Base-by-base conservation (phyloP, 345 rosid species). In the Brassica juncea region DNA sequence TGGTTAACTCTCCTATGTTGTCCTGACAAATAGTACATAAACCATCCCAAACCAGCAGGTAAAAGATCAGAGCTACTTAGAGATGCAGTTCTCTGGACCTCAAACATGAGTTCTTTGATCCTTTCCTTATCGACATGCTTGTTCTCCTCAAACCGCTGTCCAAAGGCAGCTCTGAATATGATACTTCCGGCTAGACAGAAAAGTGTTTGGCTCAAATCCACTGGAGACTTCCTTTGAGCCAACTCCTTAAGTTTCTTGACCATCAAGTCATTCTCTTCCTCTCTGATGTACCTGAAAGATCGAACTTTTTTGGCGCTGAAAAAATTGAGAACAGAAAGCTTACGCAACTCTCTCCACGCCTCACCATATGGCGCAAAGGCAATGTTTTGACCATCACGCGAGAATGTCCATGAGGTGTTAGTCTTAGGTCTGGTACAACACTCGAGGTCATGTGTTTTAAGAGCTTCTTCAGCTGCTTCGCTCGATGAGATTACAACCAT, bases 121-220 rank as follows among this genome's bases (percentile, higher is more conserved):
- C 8, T 28, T 1, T 66, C 58, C 11, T 76, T 70, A 32, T 76
- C 34, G 3, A 70, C 31, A 54, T 44, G 49, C 60, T 47, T 47
- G 3, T 77, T 55, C 27, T 68, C 14, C 3, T 66, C 74, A 19
- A 82, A 80, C 64, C 76, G 71, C 25, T 66, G 62, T 14, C 79
- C 73, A 0, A 35, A 68, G 8, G 21, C 66, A 2, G 42, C 11
- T 25, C 44, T 68, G 42, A 35, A 75, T 3, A 75, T 28, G 4
- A 59, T 75, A 75, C 73, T 67, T 11, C 31, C 63, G 14, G 10
- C 30, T 3, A 58, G 12, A 8, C 14, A 21, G 31, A 21, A 58
- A 9, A 58, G 63, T 4, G 63, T 58, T 23, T 58, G 5, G 30
- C 27, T 58, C 63, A 58, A 21, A 58, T 21, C 11, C 63, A 58